phyloP scores from a whole-genome alignment of 495 filamentous ascomycete species.

The Hyphodiscus hymeniophilus region DNA sequence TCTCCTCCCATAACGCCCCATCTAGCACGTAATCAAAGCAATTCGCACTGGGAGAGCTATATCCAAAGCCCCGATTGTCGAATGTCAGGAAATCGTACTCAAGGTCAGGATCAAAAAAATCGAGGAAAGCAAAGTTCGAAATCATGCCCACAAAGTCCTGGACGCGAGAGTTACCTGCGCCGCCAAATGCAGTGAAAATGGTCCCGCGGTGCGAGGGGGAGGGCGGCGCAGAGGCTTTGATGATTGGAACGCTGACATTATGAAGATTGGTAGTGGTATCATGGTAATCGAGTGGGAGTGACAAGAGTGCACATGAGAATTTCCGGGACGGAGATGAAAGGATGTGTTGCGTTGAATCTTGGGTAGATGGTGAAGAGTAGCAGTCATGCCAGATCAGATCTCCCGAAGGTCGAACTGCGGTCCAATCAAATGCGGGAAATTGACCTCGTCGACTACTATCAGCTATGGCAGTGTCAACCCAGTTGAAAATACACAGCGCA shows the following conservation, averaged over 20 bases:
- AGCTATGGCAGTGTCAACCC: no score
- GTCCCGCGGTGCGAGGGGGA: background rate
- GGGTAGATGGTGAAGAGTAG: background rate
- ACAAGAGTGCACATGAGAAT: background rate
- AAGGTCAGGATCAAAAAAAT: background rate
- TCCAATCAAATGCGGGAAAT: background rate
- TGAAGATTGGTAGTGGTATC: background rate
- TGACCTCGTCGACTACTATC: background rate
- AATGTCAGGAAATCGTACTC: slow-evolving; percentile 1
- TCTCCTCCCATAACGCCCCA: background rate
- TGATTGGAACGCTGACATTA: background rate
- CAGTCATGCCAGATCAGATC: background rate
- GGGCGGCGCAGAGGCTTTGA: background rate
- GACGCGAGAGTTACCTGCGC: background rate
- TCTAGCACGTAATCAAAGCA: background rate
- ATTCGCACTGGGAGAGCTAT: background rate
- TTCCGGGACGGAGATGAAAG: background rate
- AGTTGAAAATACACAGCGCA: no score
- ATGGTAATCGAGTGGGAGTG: slow-evolving; percentile 1
- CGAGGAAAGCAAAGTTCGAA: background rate
- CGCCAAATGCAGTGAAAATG: background rate
- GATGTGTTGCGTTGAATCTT: background rate
- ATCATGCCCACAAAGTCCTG: background rate
- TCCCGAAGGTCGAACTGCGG: background rate
- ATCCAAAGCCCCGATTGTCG: background rate